A percentile compares a stretch with the other conserved stretches of the same genome.
Evolutionary conservation across 768 basidiomycete genomes (phyloP).

Genomic region (Suillus clintonianus): DNA sequence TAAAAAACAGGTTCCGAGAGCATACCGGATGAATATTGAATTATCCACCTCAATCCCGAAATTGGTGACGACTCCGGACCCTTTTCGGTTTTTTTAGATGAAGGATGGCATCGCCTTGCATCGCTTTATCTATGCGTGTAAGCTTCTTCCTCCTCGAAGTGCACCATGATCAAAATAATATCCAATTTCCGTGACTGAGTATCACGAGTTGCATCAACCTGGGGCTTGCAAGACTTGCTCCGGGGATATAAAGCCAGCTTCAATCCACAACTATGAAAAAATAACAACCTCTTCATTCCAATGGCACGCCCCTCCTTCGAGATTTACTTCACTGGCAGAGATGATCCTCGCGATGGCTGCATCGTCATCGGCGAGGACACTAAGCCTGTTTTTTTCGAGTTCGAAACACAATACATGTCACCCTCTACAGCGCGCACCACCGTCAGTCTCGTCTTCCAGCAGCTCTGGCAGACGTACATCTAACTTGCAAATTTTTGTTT

Average conservation of each 20-base stretch:
- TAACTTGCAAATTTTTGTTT: constrained; percentile 40
- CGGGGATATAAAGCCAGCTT: constrained; percentile 28
- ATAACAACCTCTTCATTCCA: constrained; percentile 11
- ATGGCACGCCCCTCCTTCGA: constrained; percentile 47
- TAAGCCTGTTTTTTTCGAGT: constrained; percentile 61
- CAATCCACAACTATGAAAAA: background rate
- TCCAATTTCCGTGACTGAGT: constrained; percentile 49
- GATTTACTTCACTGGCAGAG: constrained; percentile 69
- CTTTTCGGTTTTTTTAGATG: constrained; percentile 4
- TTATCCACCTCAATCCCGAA: background rate
- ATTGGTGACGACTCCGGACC: background rate
- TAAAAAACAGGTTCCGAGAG: background rate
- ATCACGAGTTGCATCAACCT: constrained; percentile 54
- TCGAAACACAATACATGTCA: constrained; percentile 50
- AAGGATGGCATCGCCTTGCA: background rate
- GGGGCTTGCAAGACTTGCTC: constrained; percentile 18
- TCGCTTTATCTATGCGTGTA: background rate
- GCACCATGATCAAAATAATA: constrained; percentile 52
- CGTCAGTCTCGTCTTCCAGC: constrained; percentile 15
- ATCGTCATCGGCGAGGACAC: constrained; percentile 67
- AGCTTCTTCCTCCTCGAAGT: constrained; percentile 38
- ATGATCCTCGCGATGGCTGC: constrained; percentile 65
- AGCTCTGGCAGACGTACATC: constrained; percentile 26
- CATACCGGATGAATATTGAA: background rate
- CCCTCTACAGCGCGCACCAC: constrained; percentile 28